Base-by-base conservation (phyloP, 495 filamentous ascomycete species). In the Aspergillus kassunensis region DNA sequence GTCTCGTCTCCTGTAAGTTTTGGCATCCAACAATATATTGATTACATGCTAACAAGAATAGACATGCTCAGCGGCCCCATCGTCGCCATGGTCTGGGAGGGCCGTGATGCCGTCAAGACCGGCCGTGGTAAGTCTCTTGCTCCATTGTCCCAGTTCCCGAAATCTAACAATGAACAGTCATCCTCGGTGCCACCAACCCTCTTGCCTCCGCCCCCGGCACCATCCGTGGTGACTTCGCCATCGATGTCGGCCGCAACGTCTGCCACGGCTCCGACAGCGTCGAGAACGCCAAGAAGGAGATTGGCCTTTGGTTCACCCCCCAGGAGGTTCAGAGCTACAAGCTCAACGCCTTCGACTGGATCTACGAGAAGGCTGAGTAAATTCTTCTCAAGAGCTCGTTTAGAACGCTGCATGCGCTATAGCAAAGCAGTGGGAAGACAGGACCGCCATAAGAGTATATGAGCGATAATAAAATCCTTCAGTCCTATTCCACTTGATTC, bases 211-310 rank as follows among this genome's bases (percentile, higher is more conserved):
- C 84, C 60, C 93, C 93, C 45, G 93, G 93, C 67, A 97, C 93
- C 75, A 97, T 97, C 78, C 90, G 93, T 78, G 92, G 91, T 72
- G 88, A 91, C 74, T 90, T 65, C 67, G 82, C 81, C 63, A 81
- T 85, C 48, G 89, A 91, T 66, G 88, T 93, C 65, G 93, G 93
- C 77, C 90, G 93, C 70, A 98, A 98, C 81, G 89, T 98, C 75
- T 97, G 93, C 85, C 93, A 98, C 83, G 93, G 93, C 69, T 96
- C 90, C 74, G 93, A 98, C 84, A 83, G 80, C 75, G 91, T 97
- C 74, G 93, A 97, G 83, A 93, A 79, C 78, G 93, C 93, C 74
- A 84, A 97, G 87, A 97, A 97, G 88, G 93, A 98, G 82, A 98
- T 98, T 69, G 86, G 81, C 60, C 86, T 97, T 66, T 98, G 93